A percentile compares a stretch with the other conserved stretches of the same genome.
Conservation (phyloP, 1,139 yeast genomes). For the Saccharomyces hybrid region DNA sequence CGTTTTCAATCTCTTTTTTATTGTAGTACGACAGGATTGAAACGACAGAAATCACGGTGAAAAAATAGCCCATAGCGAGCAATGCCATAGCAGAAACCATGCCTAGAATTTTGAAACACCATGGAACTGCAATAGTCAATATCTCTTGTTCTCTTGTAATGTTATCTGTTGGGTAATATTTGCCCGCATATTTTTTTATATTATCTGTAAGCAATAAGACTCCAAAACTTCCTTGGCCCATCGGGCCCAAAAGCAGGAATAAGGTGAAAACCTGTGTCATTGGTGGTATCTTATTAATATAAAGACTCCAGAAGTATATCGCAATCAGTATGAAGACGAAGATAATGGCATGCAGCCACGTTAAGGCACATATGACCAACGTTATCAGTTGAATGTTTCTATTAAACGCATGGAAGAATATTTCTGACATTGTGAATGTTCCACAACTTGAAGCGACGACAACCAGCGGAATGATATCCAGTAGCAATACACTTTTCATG, state of each 20-base stretch:
- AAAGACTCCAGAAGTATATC: slow-evolving; percentile 50
- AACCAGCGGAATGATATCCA: slow-evolving; percentile 71
- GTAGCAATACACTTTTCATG: slow-evolving; percentile 30
- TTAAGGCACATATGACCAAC: slow-evolving; percentile 44
- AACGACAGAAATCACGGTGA: slow-evolving; percentile 48
- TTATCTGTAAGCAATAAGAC: slow-evolving; percentile 51
- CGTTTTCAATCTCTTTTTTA: slow-evolving; percentile 6
- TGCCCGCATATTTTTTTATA: slow-evolving; percentile 22
- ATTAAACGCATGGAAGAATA: slow-evolving; percentile 38
- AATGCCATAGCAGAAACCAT: slow-evolving; percentile 41
- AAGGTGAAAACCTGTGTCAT: slow-evolving; percentile 40
- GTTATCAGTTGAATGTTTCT: slow-evolving; percentile 39
- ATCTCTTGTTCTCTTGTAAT: slow-evolving; percentile 8
- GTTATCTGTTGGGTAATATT: slow-evolving; percentile 13
- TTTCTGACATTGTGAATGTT: slow-evolving; percentile 35
- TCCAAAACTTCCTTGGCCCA: slow-evolving; percentile 79
- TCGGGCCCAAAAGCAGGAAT: slow-evolving; percentile 57
- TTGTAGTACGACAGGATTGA: slow-evolving; percentile 35
- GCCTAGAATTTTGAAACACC: slow-evolving; percentile 29
- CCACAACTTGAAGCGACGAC: slow-evolving; percentile 67
- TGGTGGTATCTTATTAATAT: slow-evolving; percentile 53
- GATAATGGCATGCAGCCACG: slow-evolving; percentile 63
- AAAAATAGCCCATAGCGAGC: slow-evolving; percentile 54
- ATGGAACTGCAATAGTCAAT: slow-evolving; percentile 16
- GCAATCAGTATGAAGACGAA: slow-evolving; percentile 51